phyloP scores from a whole-genome alignment of 2,329 filamentous ascomycete species.

The Ceratocystis harringtonii region DNA sequence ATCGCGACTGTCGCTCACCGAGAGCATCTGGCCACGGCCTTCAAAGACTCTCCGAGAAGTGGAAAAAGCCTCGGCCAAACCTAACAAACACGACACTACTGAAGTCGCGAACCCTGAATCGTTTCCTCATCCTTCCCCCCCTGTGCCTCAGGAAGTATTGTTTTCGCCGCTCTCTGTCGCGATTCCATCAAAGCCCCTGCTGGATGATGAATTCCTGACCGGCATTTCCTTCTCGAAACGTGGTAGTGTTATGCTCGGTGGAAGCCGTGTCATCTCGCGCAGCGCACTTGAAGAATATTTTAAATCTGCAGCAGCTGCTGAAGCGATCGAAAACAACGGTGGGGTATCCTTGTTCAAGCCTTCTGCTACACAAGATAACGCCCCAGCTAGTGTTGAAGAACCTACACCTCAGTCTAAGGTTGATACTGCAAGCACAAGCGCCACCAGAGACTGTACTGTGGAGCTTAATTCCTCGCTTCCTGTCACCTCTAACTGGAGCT shows the following conservation, averaged over 20 bases:
- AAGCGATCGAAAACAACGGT: background rate
- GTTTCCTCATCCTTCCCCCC: background rate
- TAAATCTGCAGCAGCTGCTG: background rate
- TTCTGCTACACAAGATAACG: background rate
- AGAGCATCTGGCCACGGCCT: constrained; percentile 14
- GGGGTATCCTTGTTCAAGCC: background rate
- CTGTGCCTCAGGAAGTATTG: constrained; percentile 12
- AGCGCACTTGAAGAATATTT: constrained; percentile 13
- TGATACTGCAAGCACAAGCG: background rate
- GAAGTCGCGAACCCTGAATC: background rate
- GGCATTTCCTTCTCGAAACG: constrained; percentile 46
- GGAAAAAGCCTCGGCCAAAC: constrained; percentile 17
- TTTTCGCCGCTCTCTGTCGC: constrained; percentile 40
- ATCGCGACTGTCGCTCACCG: constrained; percentile 13
- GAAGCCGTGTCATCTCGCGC: constrained; percentile 14
- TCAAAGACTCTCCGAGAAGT: background rate
- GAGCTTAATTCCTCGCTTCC: background rate
- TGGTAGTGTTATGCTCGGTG: constrained; percentile 39
- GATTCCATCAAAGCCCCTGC: constrained; percentile 41
- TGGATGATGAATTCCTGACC: constrained; percentile 43
- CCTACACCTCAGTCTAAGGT: background rate
- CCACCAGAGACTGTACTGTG: background rate
- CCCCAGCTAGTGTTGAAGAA: background rate
- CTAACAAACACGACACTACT: background rate
- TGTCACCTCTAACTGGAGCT: background rate